Conservation (phyloP, 352 stramenopile species). For the Phytopythium litorale region DNA sequence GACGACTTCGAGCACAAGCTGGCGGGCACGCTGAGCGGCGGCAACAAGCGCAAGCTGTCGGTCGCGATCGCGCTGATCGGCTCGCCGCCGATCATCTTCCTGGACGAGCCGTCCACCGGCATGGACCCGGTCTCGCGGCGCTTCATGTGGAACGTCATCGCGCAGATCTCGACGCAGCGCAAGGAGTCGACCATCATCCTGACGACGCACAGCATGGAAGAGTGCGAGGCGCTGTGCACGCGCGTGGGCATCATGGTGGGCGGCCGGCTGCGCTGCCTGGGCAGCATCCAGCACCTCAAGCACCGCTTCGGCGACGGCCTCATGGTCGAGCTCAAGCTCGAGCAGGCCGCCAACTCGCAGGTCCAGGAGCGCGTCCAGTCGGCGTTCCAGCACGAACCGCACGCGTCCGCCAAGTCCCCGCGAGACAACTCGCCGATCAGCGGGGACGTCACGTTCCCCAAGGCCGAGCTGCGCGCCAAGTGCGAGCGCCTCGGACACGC, state of each 20-base stretch:
- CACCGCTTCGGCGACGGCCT: constrained; percentile 94
- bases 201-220: constrained; percentile 96
- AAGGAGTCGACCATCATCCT: constrained; percentile 86
- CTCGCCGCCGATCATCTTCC: constrained; percentile 80
- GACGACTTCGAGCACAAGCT: constrained; percentile 69
- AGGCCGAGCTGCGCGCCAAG: constrained; percentile 32
- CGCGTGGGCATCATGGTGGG: constrained; percentile 93
- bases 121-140: constrained; percentile 94
- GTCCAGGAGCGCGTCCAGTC: constrained; percentile 28
- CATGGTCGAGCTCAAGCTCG: constrained; percentile 83
- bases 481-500: constrained; percentile 45
- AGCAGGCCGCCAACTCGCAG: constrained; percentile 22
- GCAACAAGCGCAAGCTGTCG: no score
- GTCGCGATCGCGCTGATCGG: constrained; percentile 93
- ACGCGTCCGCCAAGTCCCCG: background rate
- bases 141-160: constrained; percentile 95
- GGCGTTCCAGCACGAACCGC: constrained; percentile 17
- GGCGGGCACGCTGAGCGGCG: constrained; percentile 60
- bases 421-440: constrained; percentile 1
- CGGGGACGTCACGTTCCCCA: constrained; percentile 23
- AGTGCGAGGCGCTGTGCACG: constrained; percentile 94
- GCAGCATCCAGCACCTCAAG: constrained; percentile 94
- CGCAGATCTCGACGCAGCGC: constrained; percentile 58
- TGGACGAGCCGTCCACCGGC: constrained; percentile 92
- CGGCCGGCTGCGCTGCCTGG: constrained; percentile 69